Conservation (phyloP, 2,329 filamentous ascomycete species). For the Penicillium brasilianum region DNA sequence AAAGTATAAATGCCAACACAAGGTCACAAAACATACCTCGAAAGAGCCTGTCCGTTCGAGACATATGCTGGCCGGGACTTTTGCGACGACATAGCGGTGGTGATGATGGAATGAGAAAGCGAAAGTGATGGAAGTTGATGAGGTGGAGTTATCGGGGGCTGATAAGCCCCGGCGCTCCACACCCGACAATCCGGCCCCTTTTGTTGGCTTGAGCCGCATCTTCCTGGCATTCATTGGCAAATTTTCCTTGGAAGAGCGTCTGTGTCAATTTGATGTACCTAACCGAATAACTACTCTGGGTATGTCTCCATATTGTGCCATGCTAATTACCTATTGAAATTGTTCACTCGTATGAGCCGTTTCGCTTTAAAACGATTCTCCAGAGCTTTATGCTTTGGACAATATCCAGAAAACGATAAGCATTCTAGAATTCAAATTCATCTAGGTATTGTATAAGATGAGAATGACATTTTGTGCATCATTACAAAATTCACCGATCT, state of each 20-base stretch:
- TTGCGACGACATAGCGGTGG: conserved; percentile 39
- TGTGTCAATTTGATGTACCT: background rate
- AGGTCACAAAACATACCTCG: conserved; percentile 34
- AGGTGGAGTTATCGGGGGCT: conserved; percentile 21
- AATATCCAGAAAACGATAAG: background rate
- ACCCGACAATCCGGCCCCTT: background rate
- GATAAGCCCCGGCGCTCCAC: conserved; percentile 13
- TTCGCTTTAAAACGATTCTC: too few species aligned
- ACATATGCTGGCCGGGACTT: conserved; percentile 41
- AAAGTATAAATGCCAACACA: background rate
- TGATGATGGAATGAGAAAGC: background rate
- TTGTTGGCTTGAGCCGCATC: background rate
- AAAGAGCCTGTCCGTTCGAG: conserved; percentile 47
- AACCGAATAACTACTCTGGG: too few species aligned
- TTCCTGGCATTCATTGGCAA: background rate
- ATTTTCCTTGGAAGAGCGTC: background rate
- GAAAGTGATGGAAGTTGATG: conserved; percentile 13
- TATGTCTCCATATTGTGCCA: too few species aligned
- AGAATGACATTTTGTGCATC: background rate
- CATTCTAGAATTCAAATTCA: background rate
- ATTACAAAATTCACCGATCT: background rate
- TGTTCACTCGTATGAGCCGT: too few species aligned
- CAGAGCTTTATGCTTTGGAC: background rate
- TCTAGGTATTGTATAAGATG: background rate
- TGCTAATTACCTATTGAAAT: too few species aligned